phyloP scores from a whole-genome alignment of 2,329 filamentous ascomycete genomes.

The Paecilomyces variotii region DNA sequence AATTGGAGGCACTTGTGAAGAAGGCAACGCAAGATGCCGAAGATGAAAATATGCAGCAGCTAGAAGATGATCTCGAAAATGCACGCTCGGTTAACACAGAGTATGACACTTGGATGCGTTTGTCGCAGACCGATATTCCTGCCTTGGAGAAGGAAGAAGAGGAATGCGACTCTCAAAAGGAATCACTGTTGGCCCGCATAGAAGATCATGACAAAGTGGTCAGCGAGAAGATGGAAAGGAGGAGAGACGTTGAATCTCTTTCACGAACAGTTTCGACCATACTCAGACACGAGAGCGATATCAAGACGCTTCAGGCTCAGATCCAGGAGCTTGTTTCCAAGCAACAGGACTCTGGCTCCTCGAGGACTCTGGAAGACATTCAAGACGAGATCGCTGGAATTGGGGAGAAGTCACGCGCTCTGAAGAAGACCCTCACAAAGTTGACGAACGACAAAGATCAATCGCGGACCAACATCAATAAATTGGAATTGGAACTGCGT shows the following conservation, averaged over 20 bases:
- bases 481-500: slow-evolving; percentile 67
- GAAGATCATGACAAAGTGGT: slow-evolving; percentile 63
- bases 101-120: slow-evolving; percentile 66
- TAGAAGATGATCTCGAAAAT: slow-evolving; percentile 54
- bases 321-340: slow-evolving; percentile 68
- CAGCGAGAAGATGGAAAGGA: slow-evolving; percentile 53
- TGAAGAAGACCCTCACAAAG: slow-evolving; percentile 58
- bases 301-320: slow-evolving; percentile 62
- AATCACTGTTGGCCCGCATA: slow-evolving; percentile 51
- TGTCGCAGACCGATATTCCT: slow-evolving; percentile 63
- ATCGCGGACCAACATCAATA: slow-evolving; percentile 57
- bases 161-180: slow-evolving; percentile 54
- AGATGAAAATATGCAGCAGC: slow-evolving; percentile 54
- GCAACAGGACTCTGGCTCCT: slow-evolving; percentile 58
- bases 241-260: slow-evolving; percentile 67
- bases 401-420: slow-evolving; percentile 57
- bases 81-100: slow-evolving; percentile 57
- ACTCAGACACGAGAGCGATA: slow-evolving; percentile 62
- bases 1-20: slow-evolving; percentile 51
- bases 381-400: slow-evolving; percentile 64
- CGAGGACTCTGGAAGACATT: slow-evolving; percentile 73
- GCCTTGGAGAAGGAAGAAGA: slow-evolving; percentile 56
- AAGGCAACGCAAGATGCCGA: slow-evolving; percentile 48
- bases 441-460: slow-evolving; percentile 64
- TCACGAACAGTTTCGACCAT: slow-evolving; percentile 71